These are phyloP conservation scores for Colletotrichum sp. DNA, from an alignment of 2,329 filamentous ascomycete species.

Conservation along the genomic window DNA sequence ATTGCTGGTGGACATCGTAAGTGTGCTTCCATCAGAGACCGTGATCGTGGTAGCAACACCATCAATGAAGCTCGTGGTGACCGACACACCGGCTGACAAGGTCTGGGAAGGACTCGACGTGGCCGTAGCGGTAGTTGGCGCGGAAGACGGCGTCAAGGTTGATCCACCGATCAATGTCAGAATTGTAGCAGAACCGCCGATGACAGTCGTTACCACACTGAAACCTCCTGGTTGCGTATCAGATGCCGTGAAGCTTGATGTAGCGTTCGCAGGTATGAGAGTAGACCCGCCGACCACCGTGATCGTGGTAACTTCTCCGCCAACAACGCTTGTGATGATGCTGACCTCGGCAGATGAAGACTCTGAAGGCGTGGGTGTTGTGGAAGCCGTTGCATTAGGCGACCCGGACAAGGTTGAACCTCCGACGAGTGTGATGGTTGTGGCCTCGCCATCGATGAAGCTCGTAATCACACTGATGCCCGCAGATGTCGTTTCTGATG, in stretches of 20 bases:
- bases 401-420: background rate
- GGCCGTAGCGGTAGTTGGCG: background rate
- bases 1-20: background rate
- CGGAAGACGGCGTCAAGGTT: background rate
- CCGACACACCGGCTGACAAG: background rate
- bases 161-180: background rate
- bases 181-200: background rate
- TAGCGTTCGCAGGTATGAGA: background rate
- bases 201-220: background rate
- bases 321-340: background rate
- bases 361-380: background rate
- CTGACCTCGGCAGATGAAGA: background rate
- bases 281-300: background rate
- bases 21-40: background rate
- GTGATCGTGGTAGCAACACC: background rate
- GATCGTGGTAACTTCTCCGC: background rate
- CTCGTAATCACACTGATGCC: background rate
- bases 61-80: background rate
- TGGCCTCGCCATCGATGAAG: background rate
- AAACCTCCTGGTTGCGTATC: background rate
- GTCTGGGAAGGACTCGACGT: background rate
- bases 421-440: background rate
- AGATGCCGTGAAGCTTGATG: background rate
- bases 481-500: background rate
- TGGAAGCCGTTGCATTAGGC: rapidly evolving